Percentiles rank a stretch among this genome's conserved stretches.
phyloP scores from a whole-genome alignment of 2,329 filamentous ascomycete species.

The Hypoxylon sp. region DNA sequence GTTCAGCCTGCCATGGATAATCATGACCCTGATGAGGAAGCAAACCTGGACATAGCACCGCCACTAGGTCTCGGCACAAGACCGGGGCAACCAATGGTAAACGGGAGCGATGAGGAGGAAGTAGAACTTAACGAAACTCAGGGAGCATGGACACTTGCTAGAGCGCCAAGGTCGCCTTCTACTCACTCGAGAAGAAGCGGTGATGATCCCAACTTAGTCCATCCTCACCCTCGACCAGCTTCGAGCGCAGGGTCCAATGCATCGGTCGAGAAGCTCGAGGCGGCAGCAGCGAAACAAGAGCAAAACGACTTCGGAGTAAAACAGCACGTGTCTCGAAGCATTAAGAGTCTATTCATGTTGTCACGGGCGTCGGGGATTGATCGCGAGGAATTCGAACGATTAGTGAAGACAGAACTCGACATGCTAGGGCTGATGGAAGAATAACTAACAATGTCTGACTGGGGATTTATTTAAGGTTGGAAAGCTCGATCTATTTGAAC shows the following conservation, averaged over 20 bases:
- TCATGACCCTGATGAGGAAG: slow-evolving; percentile 83
- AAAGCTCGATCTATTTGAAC: slow-evolving; percentile 30
- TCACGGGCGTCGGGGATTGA: slow-evolving; percentile 80
- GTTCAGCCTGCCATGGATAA: slow-evolving; percentile 87
- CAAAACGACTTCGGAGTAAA: slow-evolving; percentile 81
- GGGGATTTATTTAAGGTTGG: slow-evolving; percentile 26
- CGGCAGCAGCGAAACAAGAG: slow-evolving; percentile 69
- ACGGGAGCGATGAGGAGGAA: slow-evolving; percentile 48
- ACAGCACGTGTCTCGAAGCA: slow-evolving; percentile 82
- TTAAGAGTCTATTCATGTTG: slow-evolving; percentile 82
- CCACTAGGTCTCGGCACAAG: slow-evolving; percentile 55
- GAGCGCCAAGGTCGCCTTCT: slow-evolving; percentile 60
- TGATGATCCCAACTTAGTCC: slow-evolving; percentile 59
- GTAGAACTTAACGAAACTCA: slow-evolving; percentile 57
- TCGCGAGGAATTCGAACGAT: slow-evolving; percentile 79
- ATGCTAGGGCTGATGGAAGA: slow-evolving; percentile 78
- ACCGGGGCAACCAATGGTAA: slow-evolving; percentile 45
- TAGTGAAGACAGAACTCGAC: slow-evolving; percentile 80
- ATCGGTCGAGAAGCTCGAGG: slow-evolving; percentile 75
- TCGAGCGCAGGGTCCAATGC: slow-evolving; percentile 72
- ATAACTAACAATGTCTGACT: slow-evolving; percentile 21
- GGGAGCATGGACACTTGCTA: slow-evolving; percentile 62
- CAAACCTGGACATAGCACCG: slow-evolving; percentile 56
- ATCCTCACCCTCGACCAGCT: slow-evolving; percentile 71
- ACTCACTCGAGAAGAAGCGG: slow-evolving; percentile 55